A percentile compares a stretch with the other conserved stretches of the same genome.
Evolutionary conservation across 805 yeast species (phyloP).

Genomic region (Candida takata): DNA sequence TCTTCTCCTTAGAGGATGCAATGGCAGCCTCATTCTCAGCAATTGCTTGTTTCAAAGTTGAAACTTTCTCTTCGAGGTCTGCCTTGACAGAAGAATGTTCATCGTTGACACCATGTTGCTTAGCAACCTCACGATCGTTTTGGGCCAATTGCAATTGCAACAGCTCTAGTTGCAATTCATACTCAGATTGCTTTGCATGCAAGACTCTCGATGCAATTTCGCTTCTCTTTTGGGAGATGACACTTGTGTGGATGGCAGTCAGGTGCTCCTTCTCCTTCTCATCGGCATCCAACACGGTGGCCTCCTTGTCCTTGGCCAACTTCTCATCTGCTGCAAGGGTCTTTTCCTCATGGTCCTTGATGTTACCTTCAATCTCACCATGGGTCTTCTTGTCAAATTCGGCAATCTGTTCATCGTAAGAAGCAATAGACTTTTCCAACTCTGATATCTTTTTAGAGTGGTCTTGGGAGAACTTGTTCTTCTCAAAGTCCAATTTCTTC

Average conservation of each 20-base stretch:
- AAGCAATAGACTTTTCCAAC: conserved; percentile 17
- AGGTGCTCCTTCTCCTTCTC: conserved; percentile 12
- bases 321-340: conserved; percentile 17
- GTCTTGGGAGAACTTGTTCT: conserved; percentile 11
- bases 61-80: conserved; percentile 17
- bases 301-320: conserved; percentile 14
- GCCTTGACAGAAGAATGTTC: conserved; percentile 13
- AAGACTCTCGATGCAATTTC: conserved; percentile 21
- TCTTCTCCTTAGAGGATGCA: conserved; percentile 11
- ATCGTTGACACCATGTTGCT: conserved; percentile 13
- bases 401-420: conserved; percentile 16
- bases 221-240: conserved; percentile 17
- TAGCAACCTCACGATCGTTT: conserved; percentile 19
- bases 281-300: conserved; percentile 12
- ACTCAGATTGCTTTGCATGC: conserved; percentile 23
- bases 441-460: conserved; percentile 16
- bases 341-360: conserved; percentile 9
- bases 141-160: conserved; percentile 20
- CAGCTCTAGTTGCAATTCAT: conserved; percentile 18
- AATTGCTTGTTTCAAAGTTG: conserved; percentile 12
- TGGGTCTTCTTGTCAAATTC: conserved; percentile 17
- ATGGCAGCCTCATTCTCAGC: conserved; percentile 16
- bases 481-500: conserved; percentile 21
- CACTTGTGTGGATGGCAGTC: conserved; percentile 15
- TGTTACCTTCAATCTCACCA: conserved; percentile 16